Evolutionary conservation across 805 yeast species (phyloP), one percentile per base, ranked within the genome.

Genomic region (Lipomyces anomalus): DNA sequence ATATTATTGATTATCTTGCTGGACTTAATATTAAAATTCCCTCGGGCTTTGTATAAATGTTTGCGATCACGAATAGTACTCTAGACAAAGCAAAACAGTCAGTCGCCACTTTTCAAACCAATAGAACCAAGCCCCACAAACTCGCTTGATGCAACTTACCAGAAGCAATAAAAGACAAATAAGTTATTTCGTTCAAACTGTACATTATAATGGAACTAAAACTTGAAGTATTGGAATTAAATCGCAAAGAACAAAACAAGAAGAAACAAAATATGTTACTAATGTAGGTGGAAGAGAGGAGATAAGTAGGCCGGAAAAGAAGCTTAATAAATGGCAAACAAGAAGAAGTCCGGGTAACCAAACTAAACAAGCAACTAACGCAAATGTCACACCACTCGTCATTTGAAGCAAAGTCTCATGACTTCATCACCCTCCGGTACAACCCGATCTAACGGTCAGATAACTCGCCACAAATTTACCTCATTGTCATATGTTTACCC

Each of bases 401-500:
- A 32, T 30, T 32, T 16, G 17, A 3, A 3, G n/a, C n/a, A n/a
- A n/a, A n/a, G n/a, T n/a, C n/a, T n/a, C n/a, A n/a, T n/a, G n/a
- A n/a, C n/a, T n/a, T n/a, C n/a, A n/a, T n/a, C n/a, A n/a, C n/a
- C n/a, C 5, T 6, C 36, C 9, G 18, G 17, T 7, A 4, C n/a
- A 29, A 2, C 22, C 22, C 18, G 4, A 38, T 13, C 13, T 9
- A 13, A 13, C 13, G n/a, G 21, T 32, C 42, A 33, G 17, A 11
- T 16, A 23, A 6, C 21, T 24, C 22, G 38, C 2, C 42, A 24
- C 34, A 18, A 18, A 11, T n/a, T n/a, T n/a, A n/a, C n/a, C n/a
- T n/a, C n/a, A 30, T 18, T 30, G 37, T 24, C 42, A 43, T 43
- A 22, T 43, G 47, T 38, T 26, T 38, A 9, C 22, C 9, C 7